Conservation (phyloP, 2,329 filamentous ascomycete genomes). For the Fusarium beomiforme region DNA sequence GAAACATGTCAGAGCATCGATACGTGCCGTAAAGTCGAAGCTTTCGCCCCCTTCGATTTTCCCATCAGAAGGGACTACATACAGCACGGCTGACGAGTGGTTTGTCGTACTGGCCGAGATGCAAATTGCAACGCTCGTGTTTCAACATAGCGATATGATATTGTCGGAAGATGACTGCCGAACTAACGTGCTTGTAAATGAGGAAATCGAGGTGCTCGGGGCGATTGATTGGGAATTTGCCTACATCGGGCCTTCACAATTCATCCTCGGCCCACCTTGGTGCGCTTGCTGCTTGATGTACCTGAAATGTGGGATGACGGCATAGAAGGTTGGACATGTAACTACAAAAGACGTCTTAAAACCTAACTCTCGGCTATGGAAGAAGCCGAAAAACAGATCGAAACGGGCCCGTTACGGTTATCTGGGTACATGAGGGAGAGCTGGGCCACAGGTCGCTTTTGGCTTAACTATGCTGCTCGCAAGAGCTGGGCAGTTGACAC, state of each 20-base stretch:
- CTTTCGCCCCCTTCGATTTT: slow-evolving; percentile 34
- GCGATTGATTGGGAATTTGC: slow-evolving; percentile 55
- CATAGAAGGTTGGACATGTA: slow-evolving; percentile 42
- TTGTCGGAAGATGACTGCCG: slow-evolving; percentile 51
- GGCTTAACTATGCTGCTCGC: background rate
- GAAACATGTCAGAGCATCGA: slow-evolving; percentile 33
- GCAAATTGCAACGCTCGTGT: slow-evolving; percentile 53
- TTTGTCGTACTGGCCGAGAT: slow-evolving; percentile 52
- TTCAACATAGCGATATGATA: slow-evolving; percentile 55
- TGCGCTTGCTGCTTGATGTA: slow-evolving; percentile 51
- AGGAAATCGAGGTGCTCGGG: slow-evolving; percentile 35
- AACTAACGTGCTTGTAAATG: slow-evolving; percentile 49
- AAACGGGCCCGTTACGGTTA: slow-evolving; percentile 12
- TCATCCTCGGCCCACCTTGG: slow-evolving; percentile 50
- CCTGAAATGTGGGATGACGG: slow-evolving; percentile 48
- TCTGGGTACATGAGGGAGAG: slow-evolving; percentile 46
- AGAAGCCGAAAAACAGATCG: background rate
- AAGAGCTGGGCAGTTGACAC: background rate
- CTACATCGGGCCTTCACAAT: slow-evolving; percentile 49
- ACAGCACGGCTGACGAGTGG: slow-evolving; percentile 49
- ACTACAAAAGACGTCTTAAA: slow-evolving; percentile 45
- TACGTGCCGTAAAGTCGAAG: slow-evolving; percentile 33
- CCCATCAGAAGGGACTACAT: slow-evolving; percentile 37
- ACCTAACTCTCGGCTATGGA: slow-evolving; percentile 49
- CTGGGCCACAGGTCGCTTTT: background rate